phyloP scores from a whole-genome alignment of 805 yeast species.

The Kuraishia capsulata region DNA sequence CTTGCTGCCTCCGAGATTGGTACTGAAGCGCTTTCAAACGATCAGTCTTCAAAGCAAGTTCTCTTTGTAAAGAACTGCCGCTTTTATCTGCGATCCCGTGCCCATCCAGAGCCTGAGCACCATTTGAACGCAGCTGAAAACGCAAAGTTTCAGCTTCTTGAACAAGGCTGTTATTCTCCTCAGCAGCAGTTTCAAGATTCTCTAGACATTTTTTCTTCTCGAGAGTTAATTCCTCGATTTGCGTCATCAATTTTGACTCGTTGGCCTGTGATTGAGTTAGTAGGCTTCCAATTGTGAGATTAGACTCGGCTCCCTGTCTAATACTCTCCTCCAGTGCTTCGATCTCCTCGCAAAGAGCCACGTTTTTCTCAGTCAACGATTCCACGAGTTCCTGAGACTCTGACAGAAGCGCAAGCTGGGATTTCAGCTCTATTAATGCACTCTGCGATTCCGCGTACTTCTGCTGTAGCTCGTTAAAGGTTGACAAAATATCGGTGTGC shows the following conservation, averaged over 20 bases:
- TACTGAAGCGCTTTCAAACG: neutral
- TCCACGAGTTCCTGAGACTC: constrained; percentile 24
- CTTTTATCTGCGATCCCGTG: neutral
- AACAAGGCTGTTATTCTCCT: neutral
- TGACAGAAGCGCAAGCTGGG: constrained; percentile 16
- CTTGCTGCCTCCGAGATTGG: neutral
- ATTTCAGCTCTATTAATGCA: constrained; percentile 16
- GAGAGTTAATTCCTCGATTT: neutral
- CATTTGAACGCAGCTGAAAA: too few species aligned
- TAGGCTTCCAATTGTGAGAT: neutral
- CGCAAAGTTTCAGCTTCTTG: neutral
- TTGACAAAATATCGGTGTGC: constrained; percentile 8
- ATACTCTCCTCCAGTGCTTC: neutral
- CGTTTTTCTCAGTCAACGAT: constrained; percentile 24
- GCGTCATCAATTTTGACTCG: neutral
- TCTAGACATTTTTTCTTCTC: neutral
- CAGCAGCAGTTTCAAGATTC: neutral
- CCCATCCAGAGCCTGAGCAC: neutral
- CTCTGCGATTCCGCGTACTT: constrained; percentile 4
- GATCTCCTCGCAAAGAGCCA: neutral
- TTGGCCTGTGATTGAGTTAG: neutral
- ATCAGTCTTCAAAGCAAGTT: neutral
- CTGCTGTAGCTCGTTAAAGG: constrained; percentile 11
- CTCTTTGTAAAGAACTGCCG: neutral
- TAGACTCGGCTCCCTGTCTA: neutral